Percentiles rank a stretch among this genome's conserved stretches.
Conservation (phyloP, 352 stramenopile genomes). For the Albugo candida region DNA sequence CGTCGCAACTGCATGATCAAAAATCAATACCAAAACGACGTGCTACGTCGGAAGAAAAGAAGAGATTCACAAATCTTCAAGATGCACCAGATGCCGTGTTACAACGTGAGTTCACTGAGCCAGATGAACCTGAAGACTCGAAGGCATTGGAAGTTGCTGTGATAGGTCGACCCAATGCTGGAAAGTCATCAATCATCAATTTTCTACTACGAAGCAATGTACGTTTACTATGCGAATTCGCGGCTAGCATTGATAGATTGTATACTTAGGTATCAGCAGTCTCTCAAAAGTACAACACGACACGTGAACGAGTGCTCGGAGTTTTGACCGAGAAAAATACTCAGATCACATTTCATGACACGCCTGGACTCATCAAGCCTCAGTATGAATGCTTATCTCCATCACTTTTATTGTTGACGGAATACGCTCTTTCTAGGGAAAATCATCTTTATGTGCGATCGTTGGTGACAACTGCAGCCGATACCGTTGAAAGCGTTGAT, state of each 20-base stretch:
- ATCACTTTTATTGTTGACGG: background rate
- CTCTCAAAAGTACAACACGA: slow-evolving; percentile 80
- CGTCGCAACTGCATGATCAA: too few relatives aligned
- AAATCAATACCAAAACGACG: slow-evolving; percentile 1
- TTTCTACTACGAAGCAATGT: slow-evolving; percentile 49
- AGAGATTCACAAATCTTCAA: slow-evolving; percentile 51
- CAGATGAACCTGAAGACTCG: slow-evolving; percentile 42
- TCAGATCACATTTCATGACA: slow-evolving; percentile 76
- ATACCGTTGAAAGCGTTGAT: slow-evolving; percentile 61
- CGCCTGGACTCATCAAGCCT: slow-evolving; percentile 69
- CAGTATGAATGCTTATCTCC: slow-evolving; percentile 16
- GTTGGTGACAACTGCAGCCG: slow-evolving; percentile 49
- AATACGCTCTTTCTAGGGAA: slow-evolving; percentile 17
- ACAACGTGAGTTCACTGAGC: slow-evolving; percentile 49
- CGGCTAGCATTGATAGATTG: background rate
- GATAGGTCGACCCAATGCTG: slow-evolving; percentile 70
- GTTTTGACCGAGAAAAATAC: slow-evolving; percentile 54
- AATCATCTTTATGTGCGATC: slow-evolving; percentile 63
- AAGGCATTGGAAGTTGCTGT: slow-evolving; percentile 58
- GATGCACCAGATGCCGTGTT: slow-evolving; percentile 37
- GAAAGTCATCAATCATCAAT: slow-evolving; percentile 79
- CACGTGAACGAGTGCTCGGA: slow-evolving; percentile 50
- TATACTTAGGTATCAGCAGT: slow-evolving; percentile 46
- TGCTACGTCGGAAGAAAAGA: slow-evolving; percentile 17
- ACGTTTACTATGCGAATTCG: background rate